Base-by-base conservation (phyloP, 306 rosid genomes). In the Lagenaria siceraria region DNA sequence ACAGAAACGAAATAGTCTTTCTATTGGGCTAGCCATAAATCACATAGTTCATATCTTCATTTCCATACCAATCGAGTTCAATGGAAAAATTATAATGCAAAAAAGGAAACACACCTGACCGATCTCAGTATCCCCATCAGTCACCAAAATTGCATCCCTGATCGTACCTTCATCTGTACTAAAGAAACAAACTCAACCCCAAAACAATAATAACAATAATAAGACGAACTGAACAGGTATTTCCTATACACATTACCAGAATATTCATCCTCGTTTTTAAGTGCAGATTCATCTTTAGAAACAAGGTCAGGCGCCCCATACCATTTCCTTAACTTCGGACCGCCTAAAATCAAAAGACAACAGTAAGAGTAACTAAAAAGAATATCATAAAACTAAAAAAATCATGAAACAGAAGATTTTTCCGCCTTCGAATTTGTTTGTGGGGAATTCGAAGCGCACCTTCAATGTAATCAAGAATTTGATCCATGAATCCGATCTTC, bases 301-400 rank as follows among this genome's bases (percentile, higher is more conserved):
- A 87, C 79, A 43, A 89, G 83, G 48, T 89, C 97, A 73, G 98
- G 98, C 61, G 98, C 97, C 48, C 97, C 98, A 70, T 92, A 90
- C 97, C 98, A 92, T 81, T 84, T 91, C 83, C 98, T 90, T 75
- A 94, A 83, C 83, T 94, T 92, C 53, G 98, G 98, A 71, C 97
- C 97, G 64, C 97, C 95, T 94, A 54, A 35, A 13, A 33, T 33
- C 36, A 33, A 33, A 33, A 33, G 6, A 33, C 1, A 31, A 42
- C 11, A 62, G 42, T 62, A 15, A 62, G 42, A 31, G 21, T 10
- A 36, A 65, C 4, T 19, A 22, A 13, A 68, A 10, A 11, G 42
- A 0, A 10, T 0, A 29, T 46, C 7, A 22, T 13, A 21, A 40
- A 40, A 17, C 14, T 15, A 12, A 70, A 9, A 5, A 38, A 19